Base-by-base conservation (phyloP, 768 basidiomycete species). In the Gautieria morchelliformis region DNA sequence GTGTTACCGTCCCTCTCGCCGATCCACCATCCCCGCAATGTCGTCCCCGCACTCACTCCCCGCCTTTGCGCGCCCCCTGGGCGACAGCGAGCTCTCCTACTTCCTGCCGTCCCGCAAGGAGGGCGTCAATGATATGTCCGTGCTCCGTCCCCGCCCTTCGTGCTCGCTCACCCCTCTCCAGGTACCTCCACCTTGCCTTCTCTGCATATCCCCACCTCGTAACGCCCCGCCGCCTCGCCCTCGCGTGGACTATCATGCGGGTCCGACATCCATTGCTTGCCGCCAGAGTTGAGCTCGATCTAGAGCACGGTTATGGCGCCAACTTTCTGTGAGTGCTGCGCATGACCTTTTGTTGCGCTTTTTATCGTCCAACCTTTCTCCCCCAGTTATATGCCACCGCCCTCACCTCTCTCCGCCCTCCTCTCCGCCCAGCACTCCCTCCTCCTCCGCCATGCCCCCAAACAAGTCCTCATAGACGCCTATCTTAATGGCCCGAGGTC, bases 71-170 rank as follows among this genome's bases (percentile, higher is more conserved):
- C 78, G 87, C 24, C 73, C 66, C 56, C 71, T 93, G 50, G 87
- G 88, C 5, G 82, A 88, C 58, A 89, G 82, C 22, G 89, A 93
- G 69, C 68, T 78, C 8, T 88, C 87, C 1, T 93, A 91, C 69
- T 92, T 80, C 67, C 75, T 92, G 10, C 89, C 87, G 3, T 82
- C 83, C 3, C 76, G 90, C n/a, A 83, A 82, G 46, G 80, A 74
- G 53, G 87, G 87, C 5, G 89, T 92, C 35, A 93, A 93, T 63
- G 90, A 93, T 67, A 92, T 93, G 90, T 89, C 63, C 59, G 81
- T 66, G 37, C 27, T 27, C 27, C 27, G 2, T 27, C 27, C 42
- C 37, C 27, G 9, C 19, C 27, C 49, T 48, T 48, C 42, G 52
- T 42, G 4, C 44, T 55, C 20, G 33, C 19, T 53, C 5, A 27